phyloP scores from a whole-genome alignment of 352 stramenopile genomes.

The Globisporangium irregulare region DNA sequence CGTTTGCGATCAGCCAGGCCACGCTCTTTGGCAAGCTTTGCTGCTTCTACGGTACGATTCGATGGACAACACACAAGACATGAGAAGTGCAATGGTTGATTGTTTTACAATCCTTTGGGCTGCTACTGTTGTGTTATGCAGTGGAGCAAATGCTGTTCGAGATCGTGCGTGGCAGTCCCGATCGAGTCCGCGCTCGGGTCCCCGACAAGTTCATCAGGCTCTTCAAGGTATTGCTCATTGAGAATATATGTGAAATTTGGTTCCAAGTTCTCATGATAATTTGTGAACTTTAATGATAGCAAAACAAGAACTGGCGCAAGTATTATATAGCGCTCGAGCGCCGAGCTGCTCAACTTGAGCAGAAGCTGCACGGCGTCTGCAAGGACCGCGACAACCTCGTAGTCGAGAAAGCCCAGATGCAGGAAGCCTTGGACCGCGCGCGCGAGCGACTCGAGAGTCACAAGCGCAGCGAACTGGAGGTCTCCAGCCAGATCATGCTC shows the following conservation, averaged over 20 bases:
- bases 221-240: slow-evolving; percentile 40
- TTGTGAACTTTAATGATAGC: slow-evolving; percentile 16
- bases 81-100: not conserved
- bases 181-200: slow-evolving; percentile 38
- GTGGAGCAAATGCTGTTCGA: slow-evolving; percentile 66
- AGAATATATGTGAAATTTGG: not conserved
- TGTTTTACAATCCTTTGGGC: not conserved
- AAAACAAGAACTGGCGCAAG: slow-evolving; percentile 74
- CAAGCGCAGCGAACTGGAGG: slow-evolving; percentile 26
- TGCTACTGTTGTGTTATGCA: slow-evolving; percentile 16
- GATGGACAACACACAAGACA: not conserved
- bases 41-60: slow-evolving; percentile 41
- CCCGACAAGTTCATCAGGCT: slow-evolving; percentile 54
- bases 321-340: slow-evolving; percentile 61
- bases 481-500: slow-evolving; percentile 30
- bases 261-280: not conserved
- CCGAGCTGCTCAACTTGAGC: slow-evolving; percentile 29
- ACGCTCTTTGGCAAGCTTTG: slow-evolving; percentile 35
- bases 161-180: slow-evolving; percentile 52
- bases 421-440: slow-evolving; percentile 20
- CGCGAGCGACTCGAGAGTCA: slow-evolving; percentile 25
- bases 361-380: slow-evolving; percentile 30
- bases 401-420: slow-evolving; percentile 22
- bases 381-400: slow-evolving; percentile 35
- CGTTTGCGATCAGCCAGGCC: slow-evolving; percentile 6